phyloP scores from a whole-genome alignment of 139 green algal species.

The Tetraselmis striata region DNA sequence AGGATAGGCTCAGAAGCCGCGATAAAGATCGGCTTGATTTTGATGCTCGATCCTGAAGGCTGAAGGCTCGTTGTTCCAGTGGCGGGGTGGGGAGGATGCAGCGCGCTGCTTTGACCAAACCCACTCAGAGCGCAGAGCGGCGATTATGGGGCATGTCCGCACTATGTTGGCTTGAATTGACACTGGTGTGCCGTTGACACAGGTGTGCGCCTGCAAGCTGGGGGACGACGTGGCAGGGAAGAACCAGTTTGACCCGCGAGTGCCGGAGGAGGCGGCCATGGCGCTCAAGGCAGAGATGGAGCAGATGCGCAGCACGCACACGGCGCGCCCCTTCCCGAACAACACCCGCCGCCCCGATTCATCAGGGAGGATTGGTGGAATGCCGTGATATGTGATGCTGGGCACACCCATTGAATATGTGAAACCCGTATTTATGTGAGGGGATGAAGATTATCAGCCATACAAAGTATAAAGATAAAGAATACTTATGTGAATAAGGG shows the following conservation, averaged over 20 bases:
- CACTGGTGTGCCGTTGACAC: background rate
- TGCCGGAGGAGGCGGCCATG: slow-evolving; percentile 23
- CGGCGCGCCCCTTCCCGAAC: too few relatives aligned
- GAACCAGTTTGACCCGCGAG: slow-evolving; percentile 25
- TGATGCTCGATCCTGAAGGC: slow-evolving; percentile 18
- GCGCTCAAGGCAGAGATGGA: too few relatives aligned
- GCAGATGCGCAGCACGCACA: too few relatives aligned
- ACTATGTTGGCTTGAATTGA: background rate
- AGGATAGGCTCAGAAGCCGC: background rate
- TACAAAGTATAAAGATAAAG: too few relatives aligned
- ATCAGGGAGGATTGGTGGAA: too few relatives aligned
- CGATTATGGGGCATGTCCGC: slow-evolving; percentile 17
- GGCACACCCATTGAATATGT: too few relatives aligned
- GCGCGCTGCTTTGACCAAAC: background rate
- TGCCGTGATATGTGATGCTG: too few relatives aligned
- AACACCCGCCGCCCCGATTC: too few relatives aligned
- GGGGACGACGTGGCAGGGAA: slow-evolving; percentile 35
- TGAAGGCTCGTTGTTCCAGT: background rate
- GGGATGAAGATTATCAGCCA: too few relatives aligned
- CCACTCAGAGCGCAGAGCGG: background rate
- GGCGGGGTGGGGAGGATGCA: background rate
- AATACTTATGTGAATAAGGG: too few relatives aligned
- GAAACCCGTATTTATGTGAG: too few relatives aligned
- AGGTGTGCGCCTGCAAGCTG: slow-evolving; percentile 36
- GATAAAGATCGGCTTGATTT: slow-evolving; percentile 19